Evolutionary conservation across 495 filamentous ascomycete genomes (phyloP).

Genomic region (Alectoria sarmentosa): DNA sequence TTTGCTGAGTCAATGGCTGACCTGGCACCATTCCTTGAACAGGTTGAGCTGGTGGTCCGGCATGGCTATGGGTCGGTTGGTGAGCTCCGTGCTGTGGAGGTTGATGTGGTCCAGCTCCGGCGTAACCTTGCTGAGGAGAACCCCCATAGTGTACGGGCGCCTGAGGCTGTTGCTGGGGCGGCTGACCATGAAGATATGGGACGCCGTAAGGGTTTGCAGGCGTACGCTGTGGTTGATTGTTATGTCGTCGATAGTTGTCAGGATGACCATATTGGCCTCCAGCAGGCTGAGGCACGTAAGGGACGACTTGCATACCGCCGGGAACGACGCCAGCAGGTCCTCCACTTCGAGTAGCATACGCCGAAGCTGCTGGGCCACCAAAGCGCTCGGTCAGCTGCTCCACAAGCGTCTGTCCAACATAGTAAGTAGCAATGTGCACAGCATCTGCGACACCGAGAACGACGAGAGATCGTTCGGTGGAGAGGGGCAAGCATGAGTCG

Average conservation of each 20-base stretch:
- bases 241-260: conserved; percentile 71
- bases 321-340: conserved; percentile 87
- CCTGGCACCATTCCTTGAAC: conserved; percentile 72
- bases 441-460: conserved; percentile 87
- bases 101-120: conserved; percentile 70
- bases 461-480: conserved; percentile 93
- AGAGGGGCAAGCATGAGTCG: conserved; percentile 85
- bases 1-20: conserved; percentile 91
- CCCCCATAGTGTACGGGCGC: conserved; percentile 62
- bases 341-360: conserved; percentile 92
- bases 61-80: conserved; percentile 53
- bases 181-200: conserved; percentile 60
- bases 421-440: conserved; percentile 97
- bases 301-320: conserved; percentile 95
- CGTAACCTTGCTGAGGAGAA: conserved; percentile 59
- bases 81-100: conserved; percentile 52
- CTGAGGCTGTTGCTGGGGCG: conserved; percentile 50
- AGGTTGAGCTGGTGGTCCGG: conserved; percentile 54
- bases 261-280: conserved; percentile 88
- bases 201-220: conserved; percentile 58
- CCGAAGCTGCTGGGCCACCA: conserved; percentile 90
- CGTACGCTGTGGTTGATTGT: conserved; percentile 58
- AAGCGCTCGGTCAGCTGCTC: conserved; percentile 96
- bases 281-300: conserved; percentile 87
- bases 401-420: conserved; percentile 89